Base-by-base conservation (phyloP, 176 grass and related monocot genomes). In the Raddia distichophylla region DNA sequence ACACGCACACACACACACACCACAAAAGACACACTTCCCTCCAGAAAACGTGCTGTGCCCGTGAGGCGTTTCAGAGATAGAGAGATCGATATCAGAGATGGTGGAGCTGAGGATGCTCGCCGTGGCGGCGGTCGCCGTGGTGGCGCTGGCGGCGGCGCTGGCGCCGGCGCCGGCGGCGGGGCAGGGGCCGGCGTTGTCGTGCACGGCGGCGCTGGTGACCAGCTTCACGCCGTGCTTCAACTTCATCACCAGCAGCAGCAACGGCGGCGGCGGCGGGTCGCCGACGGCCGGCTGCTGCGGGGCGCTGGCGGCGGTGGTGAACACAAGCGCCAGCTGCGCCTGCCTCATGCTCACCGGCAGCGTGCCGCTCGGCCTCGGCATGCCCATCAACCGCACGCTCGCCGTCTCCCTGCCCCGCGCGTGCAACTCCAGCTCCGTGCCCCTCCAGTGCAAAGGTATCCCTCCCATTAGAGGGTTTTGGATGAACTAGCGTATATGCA, bases 141-240 rank as follows among this genome's bases (percentile, higher is more conserved):
- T 27, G 27, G 27, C 60, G 40, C 15, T 64, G 13, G 19, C n/a
- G n/a, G n/a, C n/a, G n/a, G n/a, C 60, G 1, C 8, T 64, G 32
- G 6, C 10, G 62, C 20, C 46, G 33, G 20, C 60, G 32, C 84
- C 73, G 22, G 89, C 74, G 32, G 64, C 84, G 0, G 90, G 86
- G 17, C 95, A 98, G 83, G 72, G 55, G 15, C 73, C 60, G 8
- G 45, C 88, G 56, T 73, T 69, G 59, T 87, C 92, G 47, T 98
- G 95, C 86, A 80, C 92, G 34, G 59, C 74, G 17, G 55, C 92
- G 18, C 62, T 98, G 61, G 52, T 98, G 14, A 82, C 76, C n/a
- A 90, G 81, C 84, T 95, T 95, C 88, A 93, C 92, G 0, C 92
- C 95, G 1, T 98, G 95, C 75, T 64, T 98, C n/a, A 86, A 78